Conservation (phyloP, 1,284 basidiomycete species). For the Trichosporon faecale region DNA sequence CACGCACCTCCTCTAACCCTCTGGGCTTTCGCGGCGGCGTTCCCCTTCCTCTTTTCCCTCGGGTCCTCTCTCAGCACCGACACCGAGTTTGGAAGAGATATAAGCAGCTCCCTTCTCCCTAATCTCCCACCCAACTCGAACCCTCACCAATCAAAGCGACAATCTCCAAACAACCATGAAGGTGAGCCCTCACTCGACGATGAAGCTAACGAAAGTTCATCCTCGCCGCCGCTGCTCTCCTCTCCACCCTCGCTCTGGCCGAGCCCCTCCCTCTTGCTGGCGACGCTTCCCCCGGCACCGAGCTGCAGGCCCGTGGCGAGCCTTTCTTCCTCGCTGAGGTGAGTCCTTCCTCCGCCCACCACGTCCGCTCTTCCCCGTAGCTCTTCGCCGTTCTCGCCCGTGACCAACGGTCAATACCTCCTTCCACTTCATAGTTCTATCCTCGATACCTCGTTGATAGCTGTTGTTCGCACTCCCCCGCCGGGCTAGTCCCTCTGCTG, state of each 20-base stretch:
- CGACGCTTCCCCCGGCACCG: not conserved
- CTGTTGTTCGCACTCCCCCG: no score
- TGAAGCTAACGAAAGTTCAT: not conserved
- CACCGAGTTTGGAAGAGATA: not conserved
- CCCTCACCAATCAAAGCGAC: not conserved
- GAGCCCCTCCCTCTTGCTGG: not conserved
- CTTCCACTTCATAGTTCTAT: no score
- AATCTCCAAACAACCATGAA: not conserved
- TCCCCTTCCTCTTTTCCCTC: not conserved
- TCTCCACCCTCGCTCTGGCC: not conserved
- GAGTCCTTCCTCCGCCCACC: not conserved
- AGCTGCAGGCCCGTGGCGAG: not conserved
- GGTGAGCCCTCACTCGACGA: not conserved
- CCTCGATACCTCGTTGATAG: no score
- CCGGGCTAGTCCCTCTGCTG: no score
- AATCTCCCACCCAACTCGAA: not conserved
- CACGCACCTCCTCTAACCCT: no score
- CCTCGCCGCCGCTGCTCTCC: not conserved
- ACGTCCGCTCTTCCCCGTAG: no score
- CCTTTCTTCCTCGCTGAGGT: conserved; percentile 1
- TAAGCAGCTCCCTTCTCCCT: not conserved
- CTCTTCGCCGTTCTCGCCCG: no score
- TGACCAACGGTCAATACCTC: no score
- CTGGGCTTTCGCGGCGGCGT: no score
- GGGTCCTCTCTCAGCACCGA: no score